Base-by-base conservation (phyloP, 352 stramenopile species). In the Albugo candida region DNA sequence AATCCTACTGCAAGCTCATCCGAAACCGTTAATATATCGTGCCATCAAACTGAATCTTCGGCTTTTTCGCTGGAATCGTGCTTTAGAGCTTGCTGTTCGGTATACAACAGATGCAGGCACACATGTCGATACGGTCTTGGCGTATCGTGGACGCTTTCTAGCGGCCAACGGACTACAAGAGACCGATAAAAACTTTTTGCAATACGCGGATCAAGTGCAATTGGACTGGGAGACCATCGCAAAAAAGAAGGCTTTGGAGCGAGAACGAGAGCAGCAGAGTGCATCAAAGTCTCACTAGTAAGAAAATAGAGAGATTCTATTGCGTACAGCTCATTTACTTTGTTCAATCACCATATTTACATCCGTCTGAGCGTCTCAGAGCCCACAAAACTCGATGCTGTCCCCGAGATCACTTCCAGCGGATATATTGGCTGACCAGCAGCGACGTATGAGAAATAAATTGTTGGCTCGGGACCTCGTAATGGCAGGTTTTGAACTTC, bases 1-100 rank as follows among this genome's bases (percentile, higher is more conserved):
- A 0, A 96, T 96, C 37, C 58, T 97, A 35, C 56, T 97, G 41
- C 84, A 96, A 47, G 76, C 84, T 0, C 79, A 82, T 31, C 85
- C 83, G 0, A 72, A 61, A 36, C 83, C 85, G 44, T 66, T 96
- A 1, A 53, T 95, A 11, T 95, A 96, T 51, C 77, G 86, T 39
- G 83, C 85, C 19, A 95, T 97, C 58, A 96, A 96, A 56, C 64
- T 97, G 51, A 96, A 96, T 54, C 60, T 95, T 36, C 64, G 81
- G 11, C 55, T 94, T 11, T 94, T 92, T 55, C 77, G 81, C 34
- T 96, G 81, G 82, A 67, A 89, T 36, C 63, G 81, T 14, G 86
- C 86, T 1, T 54, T 95, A 41, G 76, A 94, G 19, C 54, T 96
- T 4, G 83, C 85, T 5, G 74, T 94, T 39, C 88, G 93, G 52